Percentiles rank a stretch among this genome's conserved stretches.
Conservation (phyloP, 73 alveolate species). For the Paramecium sonneborni region DNA sequence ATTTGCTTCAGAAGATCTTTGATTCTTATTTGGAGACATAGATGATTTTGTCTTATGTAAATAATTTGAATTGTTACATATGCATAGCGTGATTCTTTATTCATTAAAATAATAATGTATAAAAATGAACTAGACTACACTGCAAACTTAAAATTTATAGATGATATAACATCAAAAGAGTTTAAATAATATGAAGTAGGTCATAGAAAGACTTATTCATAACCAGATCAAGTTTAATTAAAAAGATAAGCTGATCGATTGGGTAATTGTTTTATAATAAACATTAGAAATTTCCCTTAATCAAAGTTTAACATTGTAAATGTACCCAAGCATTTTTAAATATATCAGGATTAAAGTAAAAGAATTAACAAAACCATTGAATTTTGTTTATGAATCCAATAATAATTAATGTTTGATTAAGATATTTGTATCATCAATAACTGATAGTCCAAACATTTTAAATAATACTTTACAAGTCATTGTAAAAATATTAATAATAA, state of each 20-base stretch:
- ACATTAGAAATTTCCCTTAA: neutral
- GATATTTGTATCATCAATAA: neutral
- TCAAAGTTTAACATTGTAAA: neutral
- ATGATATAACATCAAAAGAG: neutral
- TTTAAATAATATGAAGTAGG: neutral
- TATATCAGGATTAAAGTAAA: constrained; percentile 14
- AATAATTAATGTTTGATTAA: neutral
- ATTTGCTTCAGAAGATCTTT: neutral
- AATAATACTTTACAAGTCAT: constrained; percentile 21
- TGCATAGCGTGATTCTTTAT: constrained; percentile 47
- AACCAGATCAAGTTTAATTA: neutral
- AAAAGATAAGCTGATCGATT: neutral
- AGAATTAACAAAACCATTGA: neutral
- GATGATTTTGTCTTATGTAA: constrained; percentile 4
- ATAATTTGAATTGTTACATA: constrained; percentile 35
- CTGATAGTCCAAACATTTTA: constrained; percentile 37
- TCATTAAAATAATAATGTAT: neutral
- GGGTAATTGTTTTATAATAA: neutral
- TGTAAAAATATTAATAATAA: neutral
- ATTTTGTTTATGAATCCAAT: constrained; percentile 27
- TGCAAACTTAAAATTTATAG: neutral
- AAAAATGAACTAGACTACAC: constrained; percentile 13
- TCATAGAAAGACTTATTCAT: neutral
- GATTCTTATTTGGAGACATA: constrained; percentile 16
- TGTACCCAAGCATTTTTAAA: constrained; percentile 39